Percentiles rank a stretch among this genome's conserved stretches.
phyloP scores from a whole-genome alignment of 176 grass and related monocot species.

The Rhynchospora pubera region DNA sequence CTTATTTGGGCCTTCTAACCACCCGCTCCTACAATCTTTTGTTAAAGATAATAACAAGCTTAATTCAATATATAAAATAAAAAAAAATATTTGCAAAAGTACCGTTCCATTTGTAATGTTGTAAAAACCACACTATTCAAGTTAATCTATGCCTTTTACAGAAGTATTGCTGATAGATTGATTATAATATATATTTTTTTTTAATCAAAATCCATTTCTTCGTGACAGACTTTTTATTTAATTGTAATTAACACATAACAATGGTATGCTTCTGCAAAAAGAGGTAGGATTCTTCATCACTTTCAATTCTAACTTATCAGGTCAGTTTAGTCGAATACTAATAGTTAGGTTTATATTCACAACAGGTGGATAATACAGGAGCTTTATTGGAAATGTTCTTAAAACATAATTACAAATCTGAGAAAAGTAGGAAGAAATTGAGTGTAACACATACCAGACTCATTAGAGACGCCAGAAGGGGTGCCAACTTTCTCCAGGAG shows the following conservation, averaged over 20 bases:
- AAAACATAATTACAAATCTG: neutral
- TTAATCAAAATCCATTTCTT: neutral
- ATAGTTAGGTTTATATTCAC: neutral
- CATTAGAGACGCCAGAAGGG: slow-evolving; percentile 47
- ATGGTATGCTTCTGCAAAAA: neutral
- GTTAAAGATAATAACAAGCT: slow-evolving; percentile 4
- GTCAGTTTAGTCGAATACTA: neutral
- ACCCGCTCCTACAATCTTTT: slow-evolving; percentile 79
- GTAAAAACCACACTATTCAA: neutral
- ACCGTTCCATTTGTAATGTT: neutral
- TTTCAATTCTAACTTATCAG: neutral
- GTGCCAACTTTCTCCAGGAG: slow-evolving; percentile 87
- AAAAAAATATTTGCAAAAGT: neutral
- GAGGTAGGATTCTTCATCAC: neutral
- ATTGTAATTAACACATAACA: neutral
- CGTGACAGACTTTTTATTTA: neutral
- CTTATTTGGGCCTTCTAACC: slow-evolving; percentile 87
- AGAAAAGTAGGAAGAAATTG: neutral
- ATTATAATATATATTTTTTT: neutral
- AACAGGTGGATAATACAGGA: neutral
- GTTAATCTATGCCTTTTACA: neutral
- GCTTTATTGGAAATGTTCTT: neutral
- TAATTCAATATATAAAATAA: neutral
- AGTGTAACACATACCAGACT: neutral
- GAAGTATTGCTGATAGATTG: neutral